phyloP scores from a whole-genome alignment of 176 grass and related monocot genomes.

The Neostapfia colusana region DNA sequence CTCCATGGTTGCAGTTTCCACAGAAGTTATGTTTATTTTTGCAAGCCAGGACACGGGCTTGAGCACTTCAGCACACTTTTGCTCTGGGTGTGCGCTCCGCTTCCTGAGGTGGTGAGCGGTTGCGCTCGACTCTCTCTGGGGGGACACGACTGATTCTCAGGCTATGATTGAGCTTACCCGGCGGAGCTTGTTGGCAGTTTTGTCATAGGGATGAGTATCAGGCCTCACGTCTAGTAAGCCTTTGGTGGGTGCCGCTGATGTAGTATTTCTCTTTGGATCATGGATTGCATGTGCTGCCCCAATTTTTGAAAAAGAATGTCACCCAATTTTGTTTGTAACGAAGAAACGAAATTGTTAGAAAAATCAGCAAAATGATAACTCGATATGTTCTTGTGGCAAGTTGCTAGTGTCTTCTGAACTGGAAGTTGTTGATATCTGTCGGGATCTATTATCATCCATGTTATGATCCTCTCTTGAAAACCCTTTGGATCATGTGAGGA shows the following conservation, averaged over 20 bases:
- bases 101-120: background rate
- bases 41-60: background rate
- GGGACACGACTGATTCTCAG: background rate
- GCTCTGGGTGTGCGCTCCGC: too few species aligned
- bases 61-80: background rate
- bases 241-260: background rate
- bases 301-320: background rate
- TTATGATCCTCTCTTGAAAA: too few species aligned
- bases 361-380: background rate
- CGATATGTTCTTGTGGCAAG: background rate
- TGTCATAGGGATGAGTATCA: background rate
- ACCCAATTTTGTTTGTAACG: conserved; percentile 22
- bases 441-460: too few species aligned
- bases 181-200: background rate
- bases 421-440: background rate
- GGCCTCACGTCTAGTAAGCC: too few species aligned
- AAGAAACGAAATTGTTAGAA: background rate
- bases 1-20: background rate
- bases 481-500: too few species aligned
- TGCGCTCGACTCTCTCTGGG: background rate
- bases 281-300: background rate
- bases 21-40: background rate
- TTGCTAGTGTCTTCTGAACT: background rate
- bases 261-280: background rate
- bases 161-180: background rate